Percentiles rank a stretch among this genome's conserved stretches.
Evolutionary conservation across 306 rosid species (phyloP).

Genomic region (Clitoria ternatea): DNA sequence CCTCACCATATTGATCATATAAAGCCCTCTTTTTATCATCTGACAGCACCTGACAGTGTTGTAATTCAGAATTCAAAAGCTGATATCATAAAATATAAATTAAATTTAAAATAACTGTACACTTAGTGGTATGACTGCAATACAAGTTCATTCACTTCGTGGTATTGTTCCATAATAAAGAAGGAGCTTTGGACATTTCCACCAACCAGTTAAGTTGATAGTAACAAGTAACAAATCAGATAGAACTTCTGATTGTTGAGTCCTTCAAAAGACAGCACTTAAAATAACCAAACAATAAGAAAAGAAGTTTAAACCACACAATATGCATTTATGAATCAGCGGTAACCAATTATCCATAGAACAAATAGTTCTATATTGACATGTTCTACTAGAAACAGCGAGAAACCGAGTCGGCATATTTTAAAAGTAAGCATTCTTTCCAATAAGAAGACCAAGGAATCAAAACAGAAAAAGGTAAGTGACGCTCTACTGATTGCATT

Average conservation of each 20-base stretch:
- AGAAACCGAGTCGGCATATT: not conserved
- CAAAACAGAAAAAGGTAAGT: not conserved
- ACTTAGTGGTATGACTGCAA: slow-evolving; percentile 9
- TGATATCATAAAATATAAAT: slow-evolving; percentile 29
- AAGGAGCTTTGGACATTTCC: not conserved
- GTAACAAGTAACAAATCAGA: not conserved
- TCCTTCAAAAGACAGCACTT: not conserved
- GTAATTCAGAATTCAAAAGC: slow-evolving; percentile 70
- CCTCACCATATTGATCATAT: slow-evolving; percentile 97
- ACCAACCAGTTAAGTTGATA: slow-evolving; percentile 6
- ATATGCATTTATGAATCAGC: not conserved
- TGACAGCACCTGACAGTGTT: slow-evolving; percentile 92
- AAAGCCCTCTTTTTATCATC: slow-evolving; percentile 94
- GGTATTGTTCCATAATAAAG: not conserved
- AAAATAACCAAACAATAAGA: not conserved
- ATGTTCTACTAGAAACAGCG: not conserved
- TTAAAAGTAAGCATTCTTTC: not conserved
- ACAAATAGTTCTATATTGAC: not conserved
- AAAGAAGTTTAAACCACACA: not conserved
- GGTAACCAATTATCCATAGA: slow-evolving; percentile 9
- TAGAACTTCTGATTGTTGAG: not conserved
- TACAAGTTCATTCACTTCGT: not conserved
- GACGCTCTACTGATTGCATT: not conserved
- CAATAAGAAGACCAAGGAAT: not conserved
- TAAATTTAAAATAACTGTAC: slow-evolving; percentile 13